Base-by-base conservation (phyloP, 805 yeast genomes). In the Zygosaccharomyces rouxii region DNA sequence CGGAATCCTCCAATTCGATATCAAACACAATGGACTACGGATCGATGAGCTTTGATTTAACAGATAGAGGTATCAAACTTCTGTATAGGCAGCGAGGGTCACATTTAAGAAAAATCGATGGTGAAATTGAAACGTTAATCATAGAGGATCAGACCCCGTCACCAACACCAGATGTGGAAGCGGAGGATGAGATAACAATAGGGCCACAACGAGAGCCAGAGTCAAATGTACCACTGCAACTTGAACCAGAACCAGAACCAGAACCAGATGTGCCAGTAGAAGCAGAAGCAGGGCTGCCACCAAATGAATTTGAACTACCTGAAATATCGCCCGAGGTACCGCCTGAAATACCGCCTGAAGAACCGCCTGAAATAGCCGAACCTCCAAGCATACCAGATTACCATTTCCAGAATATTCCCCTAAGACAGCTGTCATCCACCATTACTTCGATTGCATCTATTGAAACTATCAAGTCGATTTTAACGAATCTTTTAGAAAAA, bases 1-100 rank as follows among this genome's bases (percentile, higher is more conserved):
- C 3, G 28, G 10, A 25, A 25, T 25, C 28, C 10, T 9, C 10
- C 26, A 25, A 11, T 9, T 25, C 13, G 28, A 25, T 25, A 25
- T 11, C 28, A 25, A 25, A 25, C 28, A 25, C 7, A 9, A 25
- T 25, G 10, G 10, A 25, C 28, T 25, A 11, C 10, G 28, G 3
- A 25, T 25, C 28, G 37, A 51, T 45, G 52, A 46, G 46, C 40
- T 38, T 42, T 25, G 48, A 51, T 29, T 44, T 48, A 21, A 53
- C 51, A 18, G 58, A 56, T 37, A 60, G 69, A 43, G 56, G 59
- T 21, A 56, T 63, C 29, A 62, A 58, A 52, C 53, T 60, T 14
- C 51, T 64, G 45, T 58, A 57, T 23, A 53, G 69, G 38, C 68
- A 63, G 54, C 51, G 69, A 18, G 69, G 69, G 13, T 62, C 64